phyloP scores from a whole-genome alignment of 2,329 filamentous ascomycete species.

The Stemphylium lycopersici region DNA sequence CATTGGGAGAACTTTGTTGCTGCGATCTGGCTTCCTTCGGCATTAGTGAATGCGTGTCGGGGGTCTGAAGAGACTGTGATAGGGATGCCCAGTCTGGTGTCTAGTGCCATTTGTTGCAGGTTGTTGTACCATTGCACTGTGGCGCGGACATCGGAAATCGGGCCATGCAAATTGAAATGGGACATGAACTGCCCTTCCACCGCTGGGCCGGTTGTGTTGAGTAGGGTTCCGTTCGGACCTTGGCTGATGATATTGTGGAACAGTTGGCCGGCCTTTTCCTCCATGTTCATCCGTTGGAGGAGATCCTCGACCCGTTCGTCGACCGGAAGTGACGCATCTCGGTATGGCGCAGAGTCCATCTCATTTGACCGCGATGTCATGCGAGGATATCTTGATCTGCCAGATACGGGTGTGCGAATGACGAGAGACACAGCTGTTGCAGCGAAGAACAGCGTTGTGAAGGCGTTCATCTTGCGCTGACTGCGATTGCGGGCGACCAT shows the following conservation, averaged over 20 bases:
- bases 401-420: conserved; percentile 12
- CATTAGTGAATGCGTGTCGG: conserved; percentile 54
- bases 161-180: conserved; percentile 57
- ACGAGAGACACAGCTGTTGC: conserved; percentile 20
- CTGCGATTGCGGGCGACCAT: conserved; percentile 17
- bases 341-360: conserved; percentile 37
- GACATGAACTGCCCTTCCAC: conserved; percentile 49
- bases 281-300: conserved; percentile 53
- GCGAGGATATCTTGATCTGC: conserved; percentile 2
- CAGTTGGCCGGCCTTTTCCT: conserved; percentile 58
- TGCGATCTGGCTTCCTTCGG: conserved; percentile 52
- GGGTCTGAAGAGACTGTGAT: conserved; percentile 58
- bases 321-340: conserved; percentile 49
- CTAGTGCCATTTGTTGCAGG: conserved; percentile 52
- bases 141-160: conserved; percentile 48
- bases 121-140: conserved; percentile 51
- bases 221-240: conserved; percentile 43
- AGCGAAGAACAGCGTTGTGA: conserved; percentile 21
- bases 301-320: conserved; percentile 58
- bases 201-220: conserved; percentile 41
- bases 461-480: conserved; percentile 19
- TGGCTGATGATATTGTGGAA: conserved; percentile 51
- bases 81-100: conserved; percentile 57
- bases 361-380: conserved; percentile 9
- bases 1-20: conserved; percentile 58